These are phyloP conservation scores for Xanthoconium stramineum DNA, from an alignment of 768 basidiomycete species.

Conservation along the genomic window DNA sequence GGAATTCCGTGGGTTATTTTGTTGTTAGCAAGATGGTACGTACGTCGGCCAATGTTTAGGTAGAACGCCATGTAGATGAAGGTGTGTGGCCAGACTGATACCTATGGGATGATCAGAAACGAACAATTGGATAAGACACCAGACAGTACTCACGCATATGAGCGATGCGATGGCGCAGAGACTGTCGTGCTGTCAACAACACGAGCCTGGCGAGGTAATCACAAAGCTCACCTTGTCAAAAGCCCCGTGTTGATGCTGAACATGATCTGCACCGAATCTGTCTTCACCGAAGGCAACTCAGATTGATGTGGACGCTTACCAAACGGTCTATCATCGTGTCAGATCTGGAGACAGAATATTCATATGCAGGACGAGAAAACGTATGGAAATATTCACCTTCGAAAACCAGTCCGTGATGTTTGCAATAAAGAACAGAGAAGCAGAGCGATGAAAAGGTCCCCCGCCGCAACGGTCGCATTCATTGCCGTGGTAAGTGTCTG, in stretches of 20 bases:
- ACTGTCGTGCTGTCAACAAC: constrained; percentile 27
- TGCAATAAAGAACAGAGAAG: constrained; percentile 47
- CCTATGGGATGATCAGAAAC: not conserved
- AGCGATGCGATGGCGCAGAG: constrained; percentile 9
- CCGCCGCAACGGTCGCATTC: constrained; percentile 46
- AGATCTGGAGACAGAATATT: constrained; percentile 25
- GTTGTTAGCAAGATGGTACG: constrained; percentile 21
- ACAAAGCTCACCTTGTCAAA: constrained; percentile 28
- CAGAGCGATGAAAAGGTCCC: constrained; percentile 48
- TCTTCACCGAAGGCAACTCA: not conserved
- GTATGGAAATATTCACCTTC: constrained; percentile 26
- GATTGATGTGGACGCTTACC: constrained; percentile 6
- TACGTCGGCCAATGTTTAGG: constrained; percentile 56
- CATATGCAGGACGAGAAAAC: not conserved
- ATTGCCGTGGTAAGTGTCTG: constrained; percentile 45
- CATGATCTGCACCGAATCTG: constrained; percentile 37
- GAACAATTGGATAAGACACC: not conserved
- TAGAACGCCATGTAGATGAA: constrained; percentile 61
- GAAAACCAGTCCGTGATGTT: constrained; percentile 49
- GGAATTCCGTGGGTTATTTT: not conserved
- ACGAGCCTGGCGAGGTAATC: not conserved
- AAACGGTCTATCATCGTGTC: constrained; percentile 52
- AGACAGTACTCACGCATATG: constrained; percentile 16
- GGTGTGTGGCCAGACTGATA: constrained; percentile 35
- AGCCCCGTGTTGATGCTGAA: constrained; percentile 47